A percentile compares a stretch with the other conserved stretches of the same genome.
Conservation (phyloP, 2,329 filamentous ascomycete species). For the Colletotrichum chrysophilum region DNA sequence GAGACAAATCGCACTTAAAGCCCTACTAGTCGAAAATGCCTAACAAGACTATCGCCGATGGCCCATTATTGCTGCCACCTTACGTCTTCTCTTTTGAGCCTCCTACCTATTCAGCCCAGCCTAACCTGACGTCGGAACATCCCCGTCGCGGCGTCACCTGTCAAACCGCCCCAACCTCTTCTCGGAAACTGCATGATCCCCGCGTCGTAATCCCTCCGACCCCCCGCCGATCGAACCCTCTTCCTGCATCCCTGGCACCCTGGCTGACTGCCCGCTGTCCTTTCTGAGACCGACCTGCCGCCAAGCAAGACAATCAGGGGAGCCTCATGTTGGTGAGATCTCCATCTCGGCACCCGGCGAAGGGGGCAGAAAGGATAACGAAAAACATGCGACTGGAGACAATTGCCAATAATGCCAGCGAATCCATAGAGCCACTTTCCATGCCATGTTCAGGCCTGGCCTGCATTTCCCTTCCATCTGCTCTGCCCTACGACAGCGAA, state of each 20-base stretch:
- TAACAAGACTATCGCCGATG: neutral
- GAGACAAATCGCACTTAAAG: neutral
- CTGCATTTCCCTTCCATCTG: neutral
- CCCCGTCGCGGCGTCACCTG: conserved; percentile 1
- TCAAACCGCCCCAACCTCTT: neutral
- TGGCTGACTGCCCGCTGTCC: neutral
- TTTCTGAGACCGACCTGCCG: conserved; percentile 6
- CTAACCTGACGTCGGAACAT: neutral
- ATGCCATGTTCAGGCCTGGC: neutral
- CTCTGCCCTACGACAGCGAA: neutral
- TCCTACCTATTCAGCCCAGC: neutral
- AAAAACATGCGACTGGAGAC: neutral
- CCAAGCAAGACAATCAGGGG: neutral
- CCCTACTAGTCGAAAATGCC: neutral
- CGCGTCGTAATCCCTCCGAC: neutral
- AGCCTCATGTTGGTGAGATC: neutral
- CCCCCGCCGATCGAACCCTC: neutral
- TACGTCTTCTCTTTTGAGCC: neutral
- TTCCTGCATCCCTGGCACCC: neutral
- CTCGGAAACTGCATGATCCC: conserved; percentile 13
- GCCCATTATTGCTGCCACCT: neutral
- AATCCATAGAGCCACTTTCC: neutral
- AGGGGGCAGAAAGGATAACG: neutral
- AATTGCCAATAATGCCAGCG: neutral
- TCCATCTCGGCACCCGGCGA: neutral